A percentile compares a stretch with the other conserved stretches of the same genome.
Evolutionary conservation across 768 basidiomycete genomes (phyloP).

Genomic region (Porphyrellus cyaneotinctus): DNA sequence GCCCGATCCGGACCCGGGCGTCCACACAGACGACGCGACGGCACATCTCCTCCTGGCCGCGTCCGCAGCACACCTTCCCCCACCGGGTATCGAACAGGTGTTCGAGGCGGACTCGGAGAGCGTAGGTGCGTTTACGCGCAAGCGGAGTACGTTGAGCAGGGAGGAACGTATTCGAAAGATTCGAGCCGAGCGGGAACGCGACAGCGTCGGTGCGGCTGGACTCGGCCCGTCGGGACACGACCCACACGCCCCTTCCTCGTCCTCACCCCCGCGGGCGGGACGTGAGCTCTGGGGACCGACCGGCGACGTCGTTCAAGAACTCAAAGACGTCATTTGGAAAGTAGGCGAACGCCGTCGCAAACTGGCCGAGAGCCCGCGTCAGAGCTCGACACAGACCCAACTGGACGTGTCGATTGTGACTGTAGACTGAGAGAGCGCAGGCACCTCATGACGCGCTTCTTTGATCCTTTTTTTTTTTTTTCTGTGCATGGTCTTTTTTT

Average conservation of each 20-base stretch:
- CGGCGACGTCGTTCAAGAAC: conserved; percentile 77
- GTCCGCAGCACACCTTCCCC: conserved; percentile 53
- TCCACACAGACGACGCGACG: conserved; percentile 49
- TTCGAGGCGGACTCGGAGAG: conserved; percentile 60
- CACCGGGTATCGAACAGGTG: conserved; percentile 75
- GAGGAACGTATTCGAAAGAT: conserved; percentile 69
- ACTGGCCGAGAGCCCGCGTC: conserved; percentile 34
- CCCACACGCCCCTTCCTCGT: no score
- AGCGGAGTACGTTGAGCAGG: conserved; percentile 62
- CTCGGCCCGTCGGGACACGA: no score
- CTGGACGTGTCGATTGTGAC: neutral
- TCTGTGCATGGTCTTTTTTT: neutral
- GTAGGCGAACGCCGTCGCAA: conserved; percentile 66
- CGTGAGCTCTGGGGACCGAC: conserved; percentile 45
- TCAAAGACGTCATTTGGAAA: conserved; percentile 86
- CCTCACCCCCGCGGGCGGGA: no score
- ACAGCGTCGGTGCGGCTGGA: no score
- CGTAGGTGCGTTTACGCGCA: conserved; percentile 41
- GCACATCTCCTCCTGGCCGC: conserved; percentile 50
- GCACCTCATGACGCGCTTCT: neutral
- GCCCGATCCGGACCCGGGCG: neutral
- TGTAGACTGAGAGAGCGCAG: no score
- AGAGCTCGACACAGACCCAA: no score
- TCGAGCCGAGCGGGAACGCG: conserved; percentile 41
- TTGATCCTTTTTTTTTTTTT: neutral